Evolutionary conservation across 805 yeast genomes (phyloP).

Genomic region (Suhomyces kilbournensis): DNA sequence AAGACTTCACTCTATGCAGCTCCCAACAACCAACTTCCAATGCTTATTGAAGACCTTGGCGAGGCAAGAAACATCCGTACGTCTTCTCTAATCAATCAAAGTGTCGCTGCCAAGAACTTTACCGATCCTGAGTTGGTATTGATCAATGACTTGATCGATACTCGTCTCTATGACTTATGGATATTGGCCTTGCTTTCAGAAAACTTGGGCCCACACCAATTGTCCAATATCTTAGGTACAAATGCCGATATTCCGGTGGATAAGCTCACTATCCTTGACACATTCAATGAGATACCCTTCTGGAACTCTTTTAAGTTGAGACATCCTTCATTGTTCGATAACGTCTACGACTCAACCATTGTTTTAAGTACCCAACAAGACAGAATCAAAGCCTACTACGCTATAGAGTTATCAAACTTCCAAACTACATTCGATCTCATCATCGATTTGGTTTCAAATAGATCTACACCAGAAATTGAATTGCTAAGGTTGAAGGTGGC

Average conservation of each 20-base stretch:
- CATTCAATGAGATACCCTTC: conserved; percentile 17
- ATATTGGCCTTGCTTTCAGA: conserved; percentile 27
- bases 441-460: conserved; percentile 5
- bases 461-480: conserved; percentile 2
- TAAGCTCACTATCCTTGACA: conserved; percentile 11
- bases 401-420: conserved; percentile 10
- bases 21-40: conserved; percentile 49
- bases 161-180: conserved; percentile 52
- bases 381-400: conserved; percentile 5
- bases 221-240: conserved; percentile 13
- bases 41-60: conserved; percentile 49
- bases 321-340: conserved; percentile 23
- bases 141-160: conserved; percentile 39
- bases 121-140: conserved; percentile 1
- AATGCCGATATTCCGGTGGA: not conserved
- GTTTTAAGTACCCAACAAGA: not conserved
- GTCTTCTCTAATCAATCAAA: conserved; percentile 3
- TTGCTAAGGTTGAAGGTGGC: conserved; percentile 12
- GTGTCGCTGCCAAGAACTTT: conserved; percentile 9
- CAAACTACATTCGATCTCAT: conserved; percentile 10
- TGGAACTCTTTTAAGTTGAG: conserved; percentile 29
- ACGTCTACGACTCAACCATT: not conserved
- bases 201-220: conserved; percentile 4
- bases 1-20: conserved; percentile 50
- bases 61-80: conserved; percentile 3